Evolutionary conservation across 2,329 filamentous ascomycete species (phyloP), one percentile per base, ranked within the genome.

Genomic region (Trichophyton verrucosum): DNA sequence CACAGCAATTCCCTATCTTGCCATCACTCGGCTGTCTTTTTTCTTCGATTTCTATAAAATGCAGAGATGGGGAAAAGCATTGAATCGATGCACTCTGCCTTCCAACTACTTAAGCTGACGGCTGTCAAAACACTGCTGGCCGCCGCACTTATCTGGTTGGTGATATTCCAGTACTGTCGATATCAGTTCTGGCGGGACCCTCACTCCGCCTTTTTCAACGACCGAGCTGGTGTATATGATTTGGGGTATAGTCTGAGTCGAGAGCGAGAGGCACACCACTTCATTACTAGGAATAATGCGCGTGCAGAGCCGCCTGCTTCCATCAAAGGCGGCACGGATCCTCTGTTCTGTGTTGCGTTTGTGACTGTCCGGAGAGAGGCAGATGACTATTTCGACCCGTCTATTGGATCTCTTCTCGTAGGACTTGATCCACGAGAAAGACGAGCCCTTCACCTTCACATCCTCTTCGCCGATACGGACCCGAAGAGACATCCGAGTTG

Each of bases 151-250:
- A 42, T 67, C 22, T 68, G 64, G 47, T 44, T 64, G n/a, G n/a
- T 64, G 17, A 60, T 59, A 42, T 70, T 66, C 44, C 33, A 61
- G 17, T 68, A 67, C 55, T 68, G 65, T 59, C 61, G 63, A 5
- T 38, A 64, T 1, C 63, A 59, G 6, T 66, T 65, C 61, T 70
- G 68, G 68, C 65, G 68, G 2, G 67, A 70, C 17, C 66, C 67
- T 38, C 67, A 70, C 61, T 70, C 68, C 2, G 68, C 67, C 3
- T 69, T 69, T 49, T 70, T 70, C 61, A 56, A 66, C 15, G 65
- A 66, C 24, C 36, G 58, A 27, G 46, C 66, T 49, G 53, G 46
- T 5, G 68, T 69, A 7, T 70, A 68, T 61, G 65, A 69, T 42
- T 60, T 65, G 33, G 64, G 67, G 55, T 69, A 70, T 53, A 70